Evolutionary conservation across 176 grass and related monocot species (phyloP), one percentile per base, ranked within the genome.

Genomic region (Ananas comosus): DNA sequence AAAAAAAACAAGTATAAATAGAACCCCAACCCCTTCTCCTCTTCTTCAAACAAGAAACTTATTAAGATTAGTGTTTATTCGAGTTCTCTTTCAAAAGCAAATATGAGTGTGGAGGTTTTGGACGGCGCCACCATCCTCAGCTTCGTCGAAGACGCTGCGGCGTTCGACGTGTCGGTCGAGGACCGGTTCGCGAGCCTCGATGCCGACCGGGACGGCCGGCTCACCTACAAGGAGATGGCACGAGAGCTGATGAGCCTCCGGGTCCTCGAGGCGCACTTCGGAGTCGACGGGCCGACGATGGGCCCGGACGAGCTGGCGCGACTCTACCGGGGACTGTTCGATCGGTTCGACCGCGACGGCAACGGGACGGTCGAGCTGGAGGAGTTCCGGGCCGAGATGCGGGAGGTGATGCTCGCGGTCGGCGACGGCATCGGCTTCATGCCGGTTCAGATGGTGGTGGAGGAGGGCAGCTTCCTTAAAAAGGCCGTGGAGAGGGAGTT

Each of bases 391-490:
- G 67, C 66, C 13, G 76, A 78, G 66, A 78, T 78, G 92, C 81
- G 74, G 76, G 85, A 96, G 83, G 74, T 96, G 64, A 87, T 96
- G 92, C 77, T 96, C 25, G 92, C 83, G 51, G 88, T 96, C 14
- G 88, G 88, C 2, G 76, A 54, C 49, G 92, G 92, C 0, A 70
- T 89, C 50, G 88, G 92, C 1, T 79, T 75, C 64, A 14, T 91
- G 5, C 88, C 88, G 13, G 78, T 91, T 49, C 88, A 91, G 70
- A 91, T 91, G 83, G 84, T 91, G 53, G 71, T 87, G 13, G 81
- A 91, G 70, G 84, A 91, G 51, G 88, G 80, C 70, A 91, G 88
- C 78, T 91, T 91, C 65, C 81, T 91, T 49, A 91, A 86, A 71
- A 52, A 54, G 8, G 84, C 88, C 24, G 66, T 91, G 53, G 88